Conservation (phyloP, 345 rosid genomes). For the Camelina neglecta region DNA sequence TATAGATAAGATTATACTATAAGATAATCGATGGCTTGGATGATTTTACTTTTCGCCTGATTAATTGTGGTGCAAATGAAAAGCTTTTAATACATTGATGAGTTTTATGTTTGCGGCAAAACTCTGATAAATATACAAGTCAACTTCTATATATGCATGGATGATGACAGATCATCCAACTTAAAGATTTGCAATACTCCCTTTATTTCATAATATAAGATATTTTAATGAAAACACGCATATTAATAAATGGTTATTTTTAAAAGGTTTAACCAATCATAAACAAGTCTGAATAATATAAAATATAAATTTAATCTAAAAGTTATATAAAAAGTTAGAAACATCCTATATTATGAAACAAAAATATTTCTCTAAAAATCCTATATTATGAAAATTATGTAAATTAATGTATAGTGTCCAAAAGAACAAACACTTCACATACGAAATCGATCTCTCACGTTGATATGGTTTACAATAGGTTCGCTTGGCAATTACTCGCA, state of each 20-base stretch:
- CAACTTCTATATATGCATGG: background rate
- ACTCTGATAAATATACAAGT: background rate
- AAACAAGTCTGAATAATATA: too few relatives aligned
- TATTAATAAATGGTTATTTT: too few relatives aligned
- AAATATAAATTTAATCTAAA: too few relatives aligned
- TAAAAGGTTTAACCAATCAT: too few relatives aligned
- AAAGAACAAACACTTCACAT: background rate
- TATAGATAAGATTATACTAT: conserved; percentile 7
- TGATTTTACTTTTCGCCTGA: conserved; percentile 20
- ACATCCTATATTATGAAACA: too few relatives aligned
- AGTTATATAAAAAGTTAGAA: too few relatives aligned
- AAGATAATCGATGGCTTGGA: conserved; percentile 17
- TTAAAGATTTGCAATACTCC: background rate
- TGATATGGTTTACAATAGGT: background rate
- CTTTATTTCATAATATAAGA: too few relatives aligned
- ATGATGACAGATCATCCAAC: background rate
- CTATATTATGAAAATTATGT: too few relatives aligned
- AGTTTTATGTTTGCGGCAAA: background rate
- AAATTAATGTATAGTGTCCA: too few relatives aligned
- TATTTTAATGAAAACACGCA: too few relatives aligned
- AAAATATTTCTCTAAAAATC: too few relatives aligned
- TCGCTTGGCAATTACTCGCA: background rate
- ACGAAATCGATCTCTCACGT: background rate
- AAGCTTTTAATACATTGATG: background rate
- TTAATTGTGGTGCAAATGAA: conserved; percentile 30